phyloP scores from a whole-genome alignment of 225 moss, liverwort and hornwort species.

The Takakia lepidozioides region DNA sequence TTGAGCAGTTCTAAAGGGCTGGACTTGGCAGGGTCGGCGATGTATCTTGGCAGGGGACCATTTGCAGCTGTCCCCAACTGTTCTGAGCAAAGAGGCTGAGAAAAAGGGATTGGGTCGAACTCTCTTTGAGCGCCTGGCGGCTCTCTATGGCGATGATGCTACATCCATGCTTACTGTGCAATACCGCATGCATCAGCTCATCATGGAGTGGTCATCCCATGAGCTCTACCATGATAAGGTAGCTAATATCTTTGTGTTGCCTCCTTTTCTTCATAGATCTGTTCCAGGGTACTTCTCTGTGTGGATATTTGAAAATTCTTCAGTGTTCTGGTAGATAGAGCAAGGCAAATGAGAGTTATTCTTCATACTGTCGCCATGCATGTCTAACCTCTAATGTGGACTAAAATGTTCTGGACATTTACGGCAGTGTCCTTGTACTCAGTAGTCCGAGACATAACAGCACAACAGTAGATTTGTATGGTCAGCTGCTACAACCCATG shows the following conservation, averaged over 20 bases:
- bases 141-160: slow-evolving; percentile 56
- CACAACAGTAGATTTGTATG: too few relatives aligned
- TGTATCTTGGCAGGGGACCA: slow-evolving; percentile 95
- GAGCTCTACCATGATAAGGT: slow-evolving; percentile 90
- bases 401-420: too few relatives aligned
- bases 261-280: too few relatives aligned
- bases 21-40: slow-evolving; percentile 55
- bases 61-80: slow-evolving; percentile 92
- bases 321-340: too few relatives aligned
- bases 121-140: slow-evolving; percentile 89
- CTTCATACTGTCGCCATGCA: too few relatives aligned
- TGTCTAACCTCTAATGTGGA: too few relatives aligned
- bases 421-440: too few relatives aligned
- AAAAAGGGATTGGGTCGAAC: slow-evolving; percentile 79
- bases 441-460: too few relatives aligned
- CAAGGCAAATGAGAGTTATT: too few relatives aligned
- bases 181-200: slow-evolving; percentile 87
- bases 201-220: slow-evolving; percentile 91
- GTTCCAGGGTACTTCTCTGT: too few relatives aligned
- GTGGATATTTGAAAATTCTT: neutral
- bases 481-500: too few relatives aligned
- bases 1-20: neutral
- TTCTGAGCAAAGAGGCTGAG: slow-evolving; percentile 83
- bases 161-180: slow-evolving; percentile 96
- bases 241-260: too few relatives aligned